phyloP scores from a whole-genome alignment of 2,329 filamentous ascomycete genomes.

The Coleophoma cylindrospora region DNA sequence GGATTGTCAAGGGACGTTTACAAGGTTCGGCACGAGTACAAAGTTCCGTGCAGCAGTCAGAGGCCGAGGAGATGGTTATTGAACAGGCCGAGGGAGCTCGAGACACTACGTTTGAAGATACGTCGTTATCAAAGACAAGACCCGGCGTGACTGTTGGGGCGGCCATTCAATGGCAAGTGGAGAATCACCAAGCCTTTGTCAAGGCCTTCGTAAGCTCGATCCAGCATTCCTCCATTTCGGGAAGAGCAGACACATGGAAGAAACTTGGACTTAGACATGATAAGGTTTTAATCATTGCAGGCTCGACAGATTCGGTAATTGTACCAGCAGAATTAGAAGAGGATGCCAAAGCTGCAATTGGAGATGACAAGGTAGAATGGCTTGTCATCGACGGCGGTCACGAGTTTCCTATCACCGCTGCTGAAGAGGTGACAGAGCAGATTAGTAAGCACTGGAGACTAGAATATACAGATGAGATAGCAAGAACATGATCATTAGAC shows the following conservation, averaged over 20 bases:
- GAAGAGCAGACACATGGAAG: slow-evolving; percentile 46
- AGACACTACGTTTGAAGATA: slow-evolving; percentile 11
- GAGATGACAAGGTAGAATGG: slow-evolving; percentile 12
- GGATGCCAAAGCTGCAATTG: slow-evolving; percentile 47
- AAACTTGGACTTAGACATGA: slow-evolving; percentile 40
- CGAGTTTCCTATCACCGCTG: slow-evolving; percentile 29
- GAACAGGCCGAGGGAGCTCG: slow-evolving; percentile 14
- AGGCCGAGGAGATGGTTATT: slow-evolving; percentile 1
- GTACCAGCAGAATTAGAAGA: slow-evolving; percentile 39
- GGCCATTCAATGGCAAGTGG: slow-evolving; percentile 51
- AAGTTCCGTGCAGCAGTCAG: background rate
- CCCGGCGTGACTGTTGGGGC: slow-evolving; percentile 15
- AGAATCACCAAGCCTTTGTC: slow-evolving; percentile 52
- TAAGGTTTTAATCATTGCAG: slow-evolving; percentile 43
- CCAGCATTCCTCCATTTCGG: slow-evolving; percentile 46
- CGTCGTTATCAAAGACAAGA: slow-evolving; percentile 9
- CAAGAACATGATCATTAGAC: too few relatives aligned
- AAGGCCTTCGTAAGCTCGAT: slow-evolving; percentile 55
- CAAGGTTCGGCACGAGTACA: slow-evolving; percentile 1
- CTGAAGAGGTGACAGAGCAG: slow-evolving; percentile 44
- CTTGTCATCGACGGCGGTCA: background rate
- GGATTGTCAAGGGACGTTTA: slow-evolving; percentile 8
- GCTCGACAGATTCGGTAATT: slow-evolving; percentile 44
- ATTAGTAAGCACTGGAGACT: background rate
- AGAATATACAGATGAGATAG: too few relatives aligned